These are phyloP conservation scores for Lophiotrema nucula DNA, from an alignment of 495 filamentous ascomycete species.

Conservation along the genomic window DNA sequence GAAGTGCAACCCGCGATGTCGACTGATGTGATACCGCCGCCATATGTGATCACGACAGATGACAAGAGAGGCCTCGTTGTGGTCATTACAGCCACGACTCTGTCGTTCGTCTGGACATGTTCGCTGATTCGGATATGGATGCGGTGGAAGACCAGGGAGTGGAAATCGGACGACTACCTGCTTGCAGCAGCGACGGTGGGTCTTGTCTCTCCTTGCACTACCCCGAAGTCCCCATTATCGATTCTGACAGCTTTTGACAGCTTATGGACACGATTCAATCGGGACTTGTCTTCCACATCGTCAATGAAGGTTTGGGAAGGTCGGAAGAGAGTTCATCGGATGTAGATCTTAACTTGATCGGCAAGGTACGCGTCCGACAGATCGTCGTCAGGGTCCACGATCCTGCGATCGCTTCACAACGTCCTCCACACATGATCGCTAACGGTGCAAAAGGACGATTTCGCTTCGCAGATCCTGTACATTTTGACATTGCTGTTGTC, in stretches of 20 bases:
- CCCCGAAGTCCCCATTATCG: neutral
- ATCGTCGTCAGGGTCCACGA: slow-evolving; percentile 1
- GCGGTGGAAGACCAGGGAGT: slow-evolving; percentile 12
- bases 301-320: slow-evolving; percentile 14
- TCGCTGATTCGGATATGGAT: slow-evolving; percentile 18
- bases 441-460: slow-evolving; percentile 11
- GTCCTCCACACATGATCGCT: neutral
- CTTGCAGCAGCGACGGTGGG: slow-evolving; percentile 23
- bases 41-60: slow-evolving; percentile 15
- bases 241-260: neutral
- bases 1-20: neutral
- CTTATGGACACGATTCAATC: slow-evolving; percentile 15
- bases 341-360: slow-evolving; percentile 6
- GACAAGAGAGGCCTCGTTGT: slow-evolving; percentile 27
- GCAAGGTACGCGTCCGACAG: slow-evolving; percentile 13
- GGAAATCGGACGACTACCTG: slow-evolving; percentile 22
- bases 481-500: slow-evolving; percentile 22
- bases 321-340: neutral
- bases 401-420: neutral
- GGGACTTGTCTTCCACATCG: slow-evolving; percentile 11
- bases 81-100: slow-evolving; percentile 12
- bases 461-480: slow-evolving; percentile 22
- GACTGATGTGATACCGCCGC: slow-evolving; percentile 9
- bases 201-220: no score
- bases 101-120: slow-evolving; percentile 29